Base-by-base conservation (phyloP, 1,284 basidiomycete species). In the Rhizopogon hawkerae region DNA sequence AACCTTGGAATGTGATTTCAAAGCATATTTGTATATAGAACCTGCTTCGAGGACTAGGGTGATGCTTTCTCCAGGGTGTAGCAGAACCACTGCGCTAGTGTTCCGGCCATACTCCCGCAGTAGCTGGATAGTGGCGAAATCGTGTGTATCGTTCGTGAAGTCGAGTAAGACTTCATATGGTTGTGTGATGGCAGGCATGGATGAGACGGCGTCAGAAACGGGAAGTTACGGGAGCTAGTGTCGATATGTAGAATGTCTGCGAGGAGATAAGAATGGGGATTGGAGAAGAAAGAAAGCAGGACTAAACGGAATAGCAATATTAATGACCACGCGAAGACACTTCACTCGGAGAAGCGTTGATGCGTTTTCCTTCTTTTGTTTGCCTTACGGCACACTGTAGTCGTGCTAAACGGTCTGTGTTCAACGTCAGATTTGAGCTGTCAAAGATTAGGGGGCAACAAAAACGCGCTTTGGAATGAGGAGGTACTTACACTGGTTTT, bases 21-120 rank as follows among this genome's bases (percentile, higher is more conserved):
- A 67, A 36, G 79, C 80, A 61, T 85, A 85, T 58, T 76, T 75
- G 69, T 85, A 85, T 39, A 77, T 67, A 18, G 76, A 74, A 13
- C 83, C 82, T 36, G 83, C 81, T 59, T 83, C 80, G 52, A 85
- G 72, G 53, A 85, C 72, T 53, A 85, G 71, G 35, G 79, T 78
- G 46, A 85, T 67, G 46, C 74, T 76, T 58, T 85, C 83, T 42
- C 77, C 74, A 3, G 83, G 82, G 55, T 76, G 72, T 34, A 85
- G 68, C 14, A 84, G 61, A 44, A 83, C 72, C 54, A 78, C 71
- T 46, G 77, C 71, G 50, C 73, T 74, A 16, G 75, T 67, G 48
- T 72, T 71, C 47, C 74, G 69, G 42, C 80, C 81, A 56, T 84
- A 85, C 64, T 84, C 78, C 37, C 75, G 73, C 50, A 81, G 66